Percentiles rank a stretch among this genome's conserved stretches.
Conservation (phyloP, 768 basidiomycete species). For the Boletellus ananas region DNA sequence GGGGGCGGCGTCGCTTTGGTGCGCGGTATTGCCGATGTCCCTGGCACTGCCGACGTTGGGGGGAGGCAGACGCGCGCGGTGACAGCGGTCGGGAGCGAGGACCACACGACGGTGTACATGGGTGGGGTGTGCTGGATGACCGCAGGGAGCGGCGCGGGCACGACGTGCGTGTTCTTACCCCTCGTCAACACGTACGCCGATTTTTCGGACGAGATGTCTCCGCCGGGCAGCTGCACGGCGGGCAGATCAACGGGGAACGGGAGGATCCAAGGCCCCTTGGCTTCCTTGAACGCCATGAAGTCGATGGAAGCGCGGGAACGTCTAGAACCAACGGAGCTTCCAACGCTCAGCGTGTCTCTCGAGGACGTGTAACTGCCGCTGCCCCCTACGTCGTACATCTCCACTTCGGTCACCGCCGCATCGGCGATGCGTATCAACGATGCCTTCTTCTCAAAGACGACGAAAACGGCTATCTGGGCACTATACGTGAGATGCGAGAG, state of each 20-base stretch:
- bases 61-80: constrained; percentile 47
- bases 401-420: constrained; percentile 76
- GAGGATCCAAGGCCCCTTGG: constrained; percentile 24
- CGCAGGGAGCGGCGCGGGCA: constrained; percentile 65
- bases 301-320: constrained; percentile 45
- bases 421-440: constrained; percentile 78
- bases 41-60: background rate
- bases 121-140: constrained; percentile 46
- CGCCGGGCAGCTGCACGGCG: constrained; percentile 14
- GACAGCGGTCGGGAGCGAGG: constrained; percentile 51
- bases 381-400: constrained; percentile 44
- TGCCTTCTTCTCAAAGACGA: constrained; percentile 85
- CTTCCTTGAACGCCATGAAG: constrained; percentile 38
- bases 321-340: constrained; percentile 24
- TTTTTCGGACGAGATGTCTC: constrained; percentile 27
- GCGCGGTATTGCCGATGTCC: background rate
- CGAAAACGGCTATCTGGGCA: constrained; percentile 73
- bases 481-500: constrained; percentile 49
- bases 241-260: constrained; percentile 26
- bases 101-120: constrained; percentile 56
- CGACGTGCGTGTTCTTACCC: constrained; percentile 63
- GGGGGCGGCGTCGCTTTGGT: constrained; percentile 22
- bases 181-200: constrained; percentile 63
- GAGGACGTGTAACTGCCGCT: constrained; percentile 17
- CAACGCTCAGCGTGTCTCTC: constrained; percentile 25